Conservation (phyloP, 495 filamentous ascomycete genomes). For the Aspergillus diversus region DNA sequence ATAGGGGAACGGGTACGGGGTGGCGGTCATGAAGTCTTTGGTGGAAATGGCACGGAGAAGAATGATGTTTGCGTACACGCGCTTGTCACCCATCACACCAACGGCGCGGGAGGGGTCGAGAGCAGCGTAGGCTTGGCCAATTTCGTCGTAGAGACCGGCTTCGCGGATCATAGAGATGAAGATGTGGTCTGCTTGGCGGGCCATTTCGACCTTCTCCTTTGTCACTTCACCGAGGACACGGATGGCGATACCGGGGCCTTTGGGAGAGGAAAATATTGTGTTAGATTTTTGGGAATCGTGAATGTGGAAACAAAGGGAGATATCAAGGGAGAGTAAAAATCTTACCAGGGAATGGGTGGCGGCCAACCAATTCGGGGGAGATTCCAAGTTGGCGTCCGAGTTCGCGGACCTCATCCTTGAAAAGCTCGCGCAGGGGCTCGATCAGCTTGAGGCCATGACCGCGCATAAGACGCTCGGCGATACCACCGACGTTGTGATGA, state of each 20-base stretch:
- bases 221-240: conserved; percentile 90
- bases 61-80: conserved; percentile 61
- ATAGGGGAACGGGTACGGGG: conserved; percentile 66
- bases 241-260: conserved; percentile 82
- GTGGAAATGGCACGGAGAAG: conserved; percentile 75
- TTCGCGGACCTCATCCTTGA: conserved; percentile 80
- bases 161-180: conserved; percentile 86
- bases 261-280: conserved; percentile 22
- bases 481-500: conserved; percentile 84
- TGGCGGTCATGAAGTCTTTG: conserved; percentile 84
- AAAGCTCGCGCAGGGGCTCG: conserved; percentile 79
- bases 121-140: conserved; percentile 83
- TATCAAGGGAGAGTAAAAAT: background rate
- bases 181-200: conserved; percentile 76
- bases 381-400: conserved; percentile 79
- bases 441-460: conserved; percentile 68
- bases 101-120: conserved; percentile 73
- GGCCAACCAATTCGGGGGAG: conserved; percentile 74
- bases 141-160: conserved; percentile 82
- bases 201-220: conserved; percentile 75
- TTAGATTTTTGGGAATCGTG: too few relatives aligned
- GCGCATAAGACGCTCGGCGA: conserved; percentile 57
- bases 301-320: conserved; percentile 3
- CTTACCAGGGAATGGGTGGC: conserved; percentile 75
- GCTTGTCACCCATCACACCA: conserved; percentile 78